Evolutionary conservation across 1,284 basidiomycete genomes (phyloP), one percentile per base, ranked within the genome.

Genomic region (Austroboletus rostrupii): DNA sequence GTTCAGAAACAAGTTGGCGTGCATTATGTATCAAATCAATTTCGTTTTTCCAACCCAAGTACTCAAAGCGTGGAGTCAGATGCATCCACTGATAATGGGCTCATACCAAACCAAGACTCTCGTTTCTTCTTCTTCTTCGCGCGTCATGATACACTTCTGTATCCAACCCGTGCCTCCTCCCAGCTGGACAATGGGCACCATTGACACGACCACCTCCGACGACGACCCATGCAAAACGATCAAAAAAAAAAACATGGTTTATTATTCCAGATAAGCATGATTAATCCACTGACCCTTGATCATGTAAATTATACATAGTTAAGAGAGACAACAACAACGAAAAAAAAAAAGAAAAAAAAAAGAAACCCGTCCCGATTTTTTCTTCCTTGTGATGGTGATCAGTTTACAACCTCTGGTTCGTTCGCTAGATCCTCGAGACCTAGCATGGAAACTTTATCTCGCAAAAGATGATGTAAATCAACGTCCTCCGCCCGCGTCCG

Each of bases 241-340:
- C 32, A 33, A 16, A n/a, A n/a, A n/a, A n/a, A n/a, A n/a, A n/a
- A 14, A 26, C 13, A 33, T 13, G 5, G 23, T 33, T 16, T 23
- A 41, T 26, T 14, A n/a, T 8, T 21, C 14, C 3, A 38, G 19
- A 48, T 20, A 31, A 14, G 21, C 38, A 19, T 1, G 12, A 38
- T 35, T 31, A 14, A 33, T 33, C 13, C 39, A 49, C 58, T 56
- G 42, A 31, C 39, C 29, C 29, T 17, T 49, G 26, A 40, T 49
- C 51, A 48, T 37, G 38, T 65, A 61, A 61, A 57, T 61, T n/a
- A 63, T 17, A 40, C 48, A 65, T 62, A 64, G 39, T 58, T 60
- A 61, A 47, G 32, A 43, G 39, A 43, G 41, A 51, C 38, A 50
- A 56, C 47, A 49, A 39, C 37, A 39, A 21, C 37, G 3, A 13